Base-by-base conservation (phyloP, 768 basidiomycete species). In the Tephrocybe sp. region DNA sequence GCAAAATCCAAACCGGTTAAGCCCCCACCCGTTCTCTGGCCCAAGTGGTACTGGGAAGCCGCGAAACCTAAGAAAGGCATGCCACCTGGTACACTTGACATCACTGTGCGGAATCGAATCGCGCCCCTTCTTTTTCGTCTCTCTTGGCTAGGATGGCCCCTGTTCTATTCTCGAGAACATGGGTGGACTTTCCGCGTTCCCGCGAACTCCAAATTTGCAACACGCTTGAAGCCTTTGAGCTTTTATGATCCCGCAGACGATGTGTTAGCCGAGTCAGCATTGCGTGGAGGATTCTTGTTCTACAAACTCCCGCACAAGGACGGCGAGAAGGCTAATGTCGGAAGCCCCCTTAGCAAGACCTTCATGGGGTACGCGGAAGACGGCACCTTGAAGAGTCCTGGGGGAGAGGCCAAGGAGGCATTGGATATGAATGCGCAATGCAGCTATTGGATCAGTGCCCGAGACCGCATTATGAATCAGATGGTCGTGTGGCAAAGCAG, bases 221-320 rank as follows among this genome's bases (percentile, higher is more conserved):
- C 60, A 43, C 77, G 77, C 9, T 69, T 69, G 11, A 61, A 57
- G 15, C 69, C 79, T 0, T 69, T 89, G 22, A 62, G 61, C 11
- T 90, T 94, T 67, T 74, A 78, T 37, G 79, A 88, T 36, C 72
- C 77, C 4, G 79, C 75, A 0, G 92, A 95, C 59, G 72, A 78
- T 19, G 49, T 62, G 1, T 72, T 94, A 8, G 69, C 75, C 35
- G 79, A 86, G 45, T 67, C 73, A 38, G 60, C 64, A 3, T 65
- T 75, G 11, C 70, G 74, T 15, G 76, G 71, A 3, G 78, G 78
- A 2, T 87, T 73, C 61, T 48, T 73, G 1, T 99, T 93, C 69
- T 90, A 91, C 76, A 94, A 97, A 67, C 76, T 99, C 0, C 97
- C 97, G 0, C 97, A 99, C 68, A 93, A 94, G 64, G 93, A 96